Base-by-base conservation (phyloP, 768 basidiomycete genomes). In the Collybia sordida region DNA sequence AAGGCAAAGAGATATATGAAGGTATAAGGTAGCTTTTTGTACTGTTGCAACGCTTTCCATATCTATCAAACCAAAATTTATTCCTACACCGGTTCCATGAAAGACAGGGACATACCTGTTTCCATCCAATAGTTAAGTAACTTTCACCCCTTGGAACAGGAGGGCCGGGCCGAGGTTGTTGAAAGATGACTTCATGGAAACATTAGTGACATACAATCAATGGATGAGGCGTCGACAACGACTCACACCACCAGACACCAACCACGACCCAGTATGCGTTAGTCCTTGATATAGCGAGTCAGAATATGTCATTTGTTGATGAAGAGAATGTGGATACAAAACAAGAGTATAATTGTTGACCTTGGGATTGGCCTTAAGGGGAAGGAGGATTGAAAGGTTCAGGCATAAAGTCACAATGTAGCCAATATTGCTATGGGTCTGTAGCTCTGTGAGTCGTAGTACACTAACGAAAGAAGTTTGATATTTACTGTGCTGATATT, bases 161-260 rank as follows among this genome's bases (percentile, higher is more conserved):
- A 45, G 90, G 88, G 0, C 92, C 92, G 2, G 88, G 85, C 7
- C 92, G 82, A n/a, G 85, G 88, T 59, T 89, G 80, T 63, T 94
- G 92, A 64, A 82, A 92, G 43, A 93, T 79, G 57, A 93, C 90
- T 91, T 28, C 45, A 17, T 23, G 27, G 9, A 42, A 15, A 9
- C 19, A 38, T 43, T 25, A 42, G 9, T 31, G 9, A 24, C 23
- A 35, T 11, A 1, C 35, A 38, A 21, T 21, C 21, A 11, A 24
- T 6, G 6, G 28, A 4, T 14, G 18, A 11, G 21, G 31, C 37
- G 34, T 15, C 2, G 22, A 4, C 38, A 3, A 11, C 0, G 1
- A 67, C 86, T 42, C 68, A 90, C 89, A 91, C 92, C 92, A 95
- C 83, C 92, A 93, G 42, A 92, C 82, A 6, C 90, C 91, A 7